Evolutionary conservation across 495 filamentous ascomycete species (phyloP), one percentile per base, ranked within the genome.

Genomic region (Parathielavia appendiculata): DNA sequence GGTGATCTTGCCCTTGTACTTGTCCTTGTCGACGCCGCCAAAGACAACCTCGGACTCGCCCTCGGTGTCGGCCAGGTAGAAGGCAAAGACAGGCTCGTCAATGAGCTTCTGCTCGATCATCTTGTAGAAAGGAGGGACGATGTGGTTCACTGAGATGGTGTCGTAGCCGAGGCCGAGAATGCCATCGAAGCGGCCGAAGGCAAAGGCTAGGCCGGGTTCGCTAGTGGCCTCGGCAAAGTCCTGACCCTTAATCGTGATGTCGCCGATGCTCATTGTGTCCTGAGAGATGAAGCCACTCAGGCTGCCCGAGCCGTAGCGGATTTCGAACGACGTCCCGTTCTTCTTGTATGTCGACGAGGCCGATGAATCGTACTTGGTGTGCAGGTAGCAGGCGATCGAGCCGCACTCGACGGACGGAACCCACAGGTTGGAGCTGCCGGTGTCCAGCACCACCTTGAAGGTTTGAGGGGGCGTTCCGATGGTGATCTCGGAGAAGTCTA

Each of bases 371-470:
- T 96, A 99, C 80, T 92, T 99, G 71, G 71, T 82, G 80, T 99
- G 95, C 57, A 99, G 86, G 73, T 91, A 99, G 82, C 95, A 99
- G 59, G 95, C 95, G 66, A 99, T 99, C 52, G 92, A 97, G 66
- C 84, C 87, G 73, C 95, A 99, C 63, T 90, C 79, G 14, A 80
- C 77, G 3, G 91, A 96, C 5, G 95, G 95, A 53, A 99, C 95
- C 95, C 95, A 99, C 54, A 99, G 81, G 78, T 99, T 99, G 62
- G 95, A 99, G 80, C 92, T 97, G 61, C 95, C 95, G 26, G 95
- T 99, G 70, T 99, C 95, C 55, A 99, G 85, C 59, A 99, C 87
- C 60, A 99, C 95, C 80, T 99, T 99, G 84, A 99, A 99, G 53
- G 76, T 76, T 76, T 99, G 95, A 26, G 93, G 85, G 47, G 95